Evolutionary conservation across 768 basidiomycete genomes (phyloP).

Genomic region (Sutorius australiensis): DNA sequence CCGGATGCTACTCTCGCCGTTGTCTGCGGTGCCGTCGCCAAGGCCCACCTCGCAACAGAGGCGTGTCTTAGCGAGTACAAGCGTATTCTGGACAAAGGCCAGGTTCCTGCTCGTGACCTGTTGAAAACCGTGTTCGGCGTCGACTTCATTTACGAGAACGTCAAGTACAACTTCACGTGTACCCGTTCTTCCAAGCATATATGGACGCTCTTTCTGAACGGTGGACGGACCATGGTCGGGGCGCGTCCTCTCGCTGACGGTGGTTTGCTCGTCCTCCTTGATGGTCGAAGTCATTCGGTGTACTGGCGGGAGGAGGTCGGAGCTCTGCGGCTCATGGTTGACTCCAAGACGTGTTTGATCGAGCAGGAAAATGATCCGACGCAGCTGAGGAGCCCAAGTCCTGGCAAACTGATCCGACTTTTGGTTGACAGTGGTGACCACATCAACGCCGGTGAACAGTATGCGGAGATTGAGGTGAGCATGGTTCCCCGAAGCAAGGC

Average conservation of each 20-base stretch:
- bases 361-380: conserved; percentile 99
- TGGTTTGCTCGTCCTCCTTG: conserved; percentile 85
- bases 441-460: conserved; percentile 92
- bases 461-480: conserved; percentile 94
- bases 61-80: conserved; percentile 92
- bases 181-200: conserved; percentile 82
- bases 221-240: conserved; percentile 88
- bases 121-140: conserved; percentile 95
- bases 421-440: conserved; percentile 97
- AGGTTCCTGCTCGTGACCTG: conserved; percentile 91
- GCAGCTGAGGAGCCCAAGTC: conserved; percentile 91
- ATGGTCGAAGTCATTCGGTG: conserved; percentile 93
- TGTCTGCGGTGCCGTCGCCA: conserved; percentile 93
- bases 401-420: conserved; percentile 93
- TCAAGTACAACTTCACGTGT: conserved; percentile 93
- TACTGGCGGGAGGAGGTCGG: conserved; percentile 99
- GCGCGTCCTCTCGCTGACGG: conserved; percentile 92
- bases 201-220: conserved; percentile 97
- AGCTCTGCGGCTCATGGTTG: conserved; percentile 86
- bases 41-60: conserved; percentile 87
- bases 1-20: conserved; percentile 92
- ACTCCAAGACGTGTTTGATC: conserved; percentile 96
- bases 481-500: neutral
- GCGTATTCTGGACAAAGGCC: conserved; percentile 94
- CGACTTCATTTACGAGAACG: conserved; percentile 97